phyloP scores from a whole-genome alignment of 176 grass and related monocot species.

The Panicum miliaceum region DNA sequence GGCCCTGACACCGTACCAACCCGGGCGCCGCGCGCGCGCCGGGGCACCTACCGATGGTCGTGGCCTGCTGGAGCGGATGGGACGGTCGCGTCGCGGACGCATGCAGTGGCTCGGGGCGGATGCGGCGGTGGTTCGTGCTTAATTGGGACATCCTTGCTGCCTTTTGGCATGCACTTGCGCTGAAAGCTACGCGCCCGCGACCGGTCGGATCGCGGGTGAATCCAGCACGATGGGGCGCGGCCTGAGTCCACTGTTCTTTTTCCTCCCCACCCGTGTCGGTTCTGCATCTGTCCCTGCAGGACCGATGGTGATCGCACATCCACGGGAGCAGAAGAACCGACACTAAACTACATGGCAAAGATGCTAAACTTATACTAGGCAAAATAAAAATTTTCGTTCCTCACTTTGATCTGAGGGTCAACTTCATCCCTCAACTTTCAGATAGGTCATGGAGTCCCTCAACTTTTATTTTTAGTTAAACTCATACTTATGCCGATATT shows the following conservation, averaged over 20 bases:
- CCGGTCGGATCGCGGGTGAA: constrained; percentile 12
- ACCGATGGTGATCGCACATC: constrained; percentile 19
- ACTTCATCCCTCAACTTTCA: no score
- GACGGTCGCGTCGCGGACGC: constrained; percentile 9
- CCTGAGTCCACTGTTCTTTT: neutral
- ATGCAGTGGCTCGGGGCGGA: neutral
- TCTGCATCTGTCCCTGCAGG: neutral
- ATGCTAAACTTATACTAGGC: no score
- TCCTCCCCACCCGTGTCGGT: neutral
- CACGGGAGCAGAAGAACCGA: neutral
- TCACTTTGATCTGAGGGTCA: no score
- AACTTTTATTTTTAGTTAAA: no score
- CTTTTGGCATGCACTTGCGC: constrained; percentile 36
- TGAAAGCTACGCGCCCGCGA: constrained; percentile 31
- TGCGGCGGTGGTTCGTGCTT: constrained; percentile 26
- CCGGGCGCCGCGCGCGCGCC: neutral
- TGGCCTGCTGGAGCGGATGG: neutral
- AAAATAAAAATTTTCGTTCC: no score
- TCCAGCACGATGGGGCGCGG: neutral
- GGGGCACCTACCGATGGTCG: constrained; percentile 13
- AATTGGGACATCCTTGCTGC: constrained; percentile 11
- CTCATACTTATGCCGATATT: no score
- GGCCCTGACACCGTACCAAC: constrained; percentile 36
- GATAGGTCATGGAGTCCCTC: no score
- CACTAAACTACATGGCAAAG: neutral